Percentiles rank a stretch among this genome's conserved stretches.
These are phyloP conservation scores for Colletotrichum salicis DNA, from an alignment of 2,329 filamentous ascomycete species.

Conservation along the genomic window DNA sequence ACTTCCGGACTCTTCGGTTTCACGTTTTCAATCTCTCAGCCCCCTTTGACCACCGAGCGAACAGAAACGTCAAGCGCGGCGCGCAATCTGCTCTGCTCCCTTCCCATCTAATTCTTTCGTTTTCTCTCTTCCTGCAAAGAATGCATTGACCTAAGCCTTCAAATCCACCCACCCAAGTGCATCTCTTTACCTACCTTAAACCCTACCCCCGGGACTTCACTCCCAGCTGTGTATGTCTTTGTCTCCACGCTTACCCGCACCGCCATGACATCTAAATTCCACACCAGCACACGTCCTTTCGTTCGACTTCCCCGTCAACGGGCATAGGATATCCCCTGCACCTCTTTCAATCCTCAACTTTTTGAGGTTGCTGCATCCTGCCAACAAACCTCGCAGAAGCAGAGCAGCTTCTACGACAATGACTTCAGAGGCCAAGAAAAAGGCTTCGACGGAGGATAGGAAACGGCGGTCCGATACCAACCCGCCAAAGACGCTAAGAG, in stretches of 20 bases:
- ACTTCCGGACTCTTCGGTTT: neutral
- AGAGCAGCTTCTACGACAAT: neutral
- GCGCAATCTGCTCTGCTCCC: neutral
- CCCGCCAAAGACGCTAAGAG: constrained; percentile 47
- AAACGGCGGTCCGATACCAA: constrained; percentile 38
- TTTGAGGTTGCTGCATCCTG: neutral
- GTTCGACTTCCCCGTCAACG: neutral
- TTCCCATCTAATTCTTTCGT: neutral
- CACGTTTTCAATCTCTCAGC: neutral
- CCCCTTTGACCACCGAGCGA: neutral
- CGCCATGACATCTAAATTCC: constrained; percentile 9
- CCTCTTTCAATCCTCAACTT: neutral
- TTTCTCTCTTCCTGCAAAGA: neutral
- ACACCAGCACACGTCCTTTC: neutral
- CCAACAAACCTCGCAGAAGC: neutral
- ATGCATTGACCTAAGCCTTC: no score
- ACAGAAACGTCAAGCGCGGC: neutral
- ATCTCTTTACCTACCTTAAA: neutral
- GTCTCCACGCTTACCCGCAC: neutral
- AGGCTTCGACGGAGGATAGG: neutral
- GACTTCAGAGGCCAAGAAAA: neutral
- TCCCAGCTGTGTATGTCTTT: neutral
- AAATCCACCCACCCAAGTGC: neutral
- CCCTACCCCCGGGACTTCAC: neutral
- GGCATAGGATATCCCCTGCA: neutral